Evolutionary conservation across 2,329 filamentous ascomycete genomes (phyloP), one percentile per base, ranked within the genome.

Genomic region (Alternaria arbusti): DNA sequence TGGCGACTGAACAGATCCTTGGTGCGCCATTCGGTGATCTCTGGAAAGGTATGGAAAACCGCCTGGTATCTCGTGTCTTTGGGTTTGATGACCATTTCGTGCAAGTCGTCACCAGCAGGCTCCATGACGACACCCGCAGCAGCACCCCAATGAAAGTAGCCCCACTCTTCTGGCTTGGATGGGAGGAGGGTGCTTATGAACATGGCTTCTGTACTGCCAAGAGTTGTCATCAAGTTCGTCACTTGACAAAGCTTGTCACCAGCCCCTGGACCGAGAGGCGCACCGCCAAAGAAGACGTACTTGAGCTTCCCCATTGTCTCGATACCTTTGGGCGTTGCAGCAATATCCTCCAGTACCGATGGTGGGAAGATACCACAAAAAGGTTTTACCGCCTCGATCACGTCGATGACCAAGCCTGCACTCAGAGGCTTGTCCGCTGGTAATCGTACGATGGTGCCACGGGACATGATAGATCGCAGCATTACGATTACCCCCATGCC

Each of bases 1-100:
- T 73, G 71, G n/a, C 55, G 63, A 36, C 20, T 49, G 43, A 70
- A 71, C 2, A 71, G 23, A 45, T 70, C 68, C 15, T 68, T 66
- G 12, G 68, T 70, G 3, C 59, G 63, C 61, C 62, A 69, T 36
- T 57, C 52, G 2, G 50, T 1, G 11, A 57, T 49, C 1, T 40
- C 52, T 1, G 52, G 45, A 10, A 61, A 61, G 9, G 44, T 57
- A 5, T 61, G 45, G 23, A 61, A 61, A 8, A 61, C 23, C 1
- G 52, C 52, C 23, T 60, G 57, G 22, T 56, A 60, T 8, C 20
- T 49, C 2, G 17, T 49, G 30, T 60, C 43, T 12, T 23, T 60
- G 12, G 50, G 57, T 12, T 55, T 56, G 51, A 60, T 28, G n/a
- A 60, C 43, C 7, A 60, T 44, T 17, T 61, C 58, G 13, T 25